phyloP scores from a whole-genome alignment of 2,329 filamentous ascomycete species.

The Xylariales sp. region DNA sequence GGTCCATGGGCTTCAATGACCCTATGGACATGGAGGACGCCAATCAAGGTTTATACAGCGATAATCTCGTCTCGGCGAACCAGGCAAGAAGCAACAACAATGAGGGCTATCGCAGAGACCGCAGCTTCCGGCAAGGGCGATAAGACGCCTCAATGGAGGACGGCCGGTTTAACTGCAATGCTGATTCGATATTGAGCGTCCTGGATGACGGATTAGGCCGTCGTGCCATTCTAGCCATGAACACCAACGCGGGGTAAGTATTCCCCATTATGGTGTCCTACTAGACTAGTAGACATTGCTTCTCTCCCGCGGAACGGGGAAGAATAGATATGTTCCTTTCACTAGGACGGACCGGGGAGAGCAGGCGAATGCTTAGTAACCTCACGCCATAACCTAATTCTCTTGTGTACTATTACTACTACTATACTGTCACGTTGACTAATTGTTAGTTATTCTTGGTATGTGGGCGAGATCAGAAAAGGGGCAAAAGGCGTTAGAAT shows the following conservation, averaged over 20 bases:
- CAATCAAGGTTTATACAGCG: constrained; percentile 63
- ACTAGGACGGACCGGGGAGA: not conserved
- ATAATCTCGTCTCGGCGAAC: constrained; percentile 53
- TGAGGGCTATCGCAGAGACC: constrained; percentile 40
- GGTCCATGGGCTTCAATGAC: constrained; percentile 65
- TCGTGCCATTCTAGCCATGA: not conserved
- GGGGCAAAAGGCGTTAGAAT: not conserved
- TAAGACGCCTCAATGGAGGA: constrained; percentile 33
- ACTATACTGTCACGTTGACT: not conserved
- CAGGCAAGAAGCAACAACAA: constrained; percentile 38
- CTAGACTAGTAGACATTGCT: not conserved
- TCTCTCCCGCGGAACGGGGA: not conserved
- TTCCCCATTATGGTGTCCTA: not conserved
- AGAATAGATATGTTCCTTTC: not conserved
- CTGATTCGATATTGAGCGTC: not conserved
- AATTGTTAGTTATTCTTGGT: not conserved
- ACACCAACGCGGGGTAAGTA: not conserved
- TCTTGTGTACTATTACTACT: constrained; percentile 24
- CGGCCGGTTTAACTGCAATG: not conserved
- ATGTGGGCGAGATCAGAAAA: not conserved
- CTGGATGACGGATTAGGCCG: not conserved
- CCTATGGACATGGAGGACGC: constrained; percentile 55
- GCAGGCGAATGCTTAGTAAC: not conserved
- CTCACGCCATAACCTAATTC: constrained; percentile 3
- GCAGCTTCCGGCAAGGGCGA: constrained; percentile 43